Conservation (phyloP, 108 stramenopile genomes). For the Cyclotella distinguenda region DNA sequence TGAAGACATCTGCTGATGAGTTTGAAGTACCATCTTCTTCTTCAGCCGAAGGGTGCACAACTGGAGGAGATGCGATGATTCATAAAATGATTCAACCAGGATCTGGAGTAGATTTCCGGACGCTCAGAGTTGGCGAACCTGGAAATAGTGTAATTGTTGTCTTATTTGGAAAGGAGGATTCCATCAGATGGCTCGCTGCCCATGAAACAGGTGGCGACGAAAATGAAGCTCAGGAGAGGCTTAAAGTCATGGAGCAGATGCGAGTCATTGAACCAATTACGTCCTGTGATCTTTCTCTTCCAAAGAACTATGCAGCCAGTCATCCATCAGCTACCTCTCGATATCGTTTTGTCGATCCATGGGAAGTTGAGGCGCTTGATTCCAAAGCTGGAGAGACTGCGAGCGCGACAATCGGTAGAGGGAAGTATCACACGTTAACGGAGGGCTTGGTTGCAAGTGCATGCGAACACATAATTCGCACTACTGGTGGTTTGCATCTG, state of each 20-base stretch:
- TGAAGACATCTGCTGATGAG: constrained; percentile 41
- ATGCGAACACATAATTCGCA: constrained; percentile 58
- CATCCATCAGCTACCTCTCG: constrained; percentile 51
- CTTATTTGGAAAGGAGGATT: constrained; percentile 73
- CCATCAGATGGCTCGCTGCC: constrained; percentile 65
- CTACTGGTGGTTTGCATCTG: constrained; percentile 64
- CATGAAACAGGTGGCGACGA: constrained; percentile 56
- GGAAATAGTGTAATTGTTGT: constrained; percentile 84
- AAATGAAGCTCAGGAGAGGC: constrained; percentile 54
- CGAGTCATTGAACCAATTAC: constrained; percentile 79
- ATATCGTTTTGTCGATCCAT: constrained; percentile 88
- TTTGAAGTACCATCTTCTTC: constrained; percentile 47
- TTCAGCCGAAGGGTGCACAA: constrained; percentile 20
- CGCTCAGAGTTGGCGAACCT: constrained; percentile 76
- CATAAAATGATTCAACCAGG: constrained; percentile 73
- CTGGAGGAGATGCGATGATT: constrained; percentile 68
- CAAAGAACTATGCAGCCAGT: constrained; percentile 35
- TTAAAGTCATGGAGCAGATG: constrained; percentile 64
- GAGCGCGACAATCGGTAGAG: constrained; percentile 72
- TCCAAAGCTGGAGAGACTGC: constrained; percentile 73
- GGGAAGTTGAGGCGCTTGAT: constrained; percentile 84
- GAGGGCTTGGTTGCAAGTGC: constrained; percentile 57
- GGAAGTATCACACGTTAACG: constrained; percentile 61
- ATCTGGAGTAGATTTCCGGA: constrained; percentile 85
- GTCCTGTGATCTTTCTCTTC: constrained; percentile 41